A percentile compares a stretch with the other conserved stretches of the same genome.
Evolutionary conservation across 805 yeast species (phyloP).

Genomic region (Tetrapisispora nanseiensis): DNA sequence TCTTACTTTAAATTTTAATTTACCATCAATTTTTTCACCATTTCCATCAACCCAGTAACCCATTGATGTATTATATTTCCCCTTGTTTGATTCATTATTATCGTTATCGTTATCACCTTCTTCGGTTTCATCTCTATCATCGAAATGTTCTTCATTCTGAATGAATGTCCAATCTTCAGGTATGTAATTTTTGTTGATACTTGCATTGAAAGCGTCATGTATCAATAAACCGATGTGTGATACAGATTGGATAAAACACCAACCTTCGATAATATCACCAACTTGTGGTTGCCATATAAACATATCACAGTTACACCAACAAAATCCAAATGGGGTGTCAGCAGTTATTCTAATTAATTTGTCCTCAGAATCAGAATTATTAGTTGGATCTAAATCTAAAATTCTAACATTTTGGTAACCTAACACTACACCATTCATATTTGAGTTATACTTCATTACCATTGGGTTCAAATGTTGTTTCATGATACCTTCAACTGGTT

Average conservation of each 20-base stretch:
- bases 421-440: conserved; percentile 73
- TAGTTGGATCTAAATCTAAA: conserved; percentile 34
- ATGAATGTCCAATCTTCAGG: conserved; percentile 83
- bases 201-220: conserved; percentile 91
- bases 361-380: conserved; percentile 31
- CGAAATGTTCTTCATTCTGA: conserved; percentile 56
- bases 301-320: conserved; percentile 79
- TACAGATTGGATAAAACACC: conserved; percentile 84
- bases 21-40: conserved; percentile 72
- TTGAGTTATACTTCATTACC: conserved; percentile 68
- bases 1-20: conserved; percentile 64
- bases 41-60: conserved; percentile 84
- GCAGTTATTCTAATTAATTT: conserved; percentile 58
- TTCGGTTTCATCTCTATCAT: conserved; percentile 11
- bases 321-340: conserved; percentile 78
- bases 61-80: conserved; percentile 36
- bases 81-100: conserved; percentile 11
- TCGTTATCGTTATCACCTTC: conserved; percentile 5
- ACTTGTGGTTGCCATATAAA: conserved; percentile 82
- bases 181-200: conserved; percentile 73
- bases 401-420: conserved; percentile 62
- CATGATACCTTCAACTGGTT: conserved; percentile 70
- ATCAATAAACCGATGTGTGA: conserved; percentile 87
- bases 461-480: conserved; percentile 85
- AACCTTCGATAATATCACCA: conserved; percentile 84